Base-by-base conservation (phyloP, 305 asterid species). In the Rubia tinctorum region DNA sequence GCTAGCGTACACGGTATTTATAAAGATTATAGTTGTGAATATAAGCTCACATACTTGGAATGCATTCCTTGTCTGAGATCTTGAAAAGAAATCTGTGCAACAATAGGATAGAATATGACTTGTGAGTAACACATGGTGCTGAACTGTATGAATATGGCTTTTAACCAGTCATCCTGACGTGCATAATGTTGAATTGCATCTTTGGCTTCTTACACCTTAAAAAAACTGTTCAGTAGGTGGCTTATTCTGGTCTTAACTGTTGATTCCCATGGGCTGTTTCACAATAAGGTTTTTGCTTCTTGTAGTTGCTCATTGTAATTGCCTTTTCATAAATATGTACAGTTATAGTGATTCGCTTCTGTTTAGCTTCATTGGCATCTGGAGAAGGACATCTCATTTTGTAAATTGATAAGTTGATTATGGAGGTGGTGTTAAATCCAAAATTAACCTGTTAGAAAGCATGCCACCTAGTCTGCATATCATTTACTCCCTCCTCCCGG, bases 1-100 rank as follows among this genome's bases (percentile, higher is more conserved):
- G 86, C 84, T 95, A 78, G 98, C 99, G 9, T 87, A 80, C 78
- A 85, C 78, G 97, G 99, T 94, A 12, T 71, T n/a, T 39, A 43
- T 18, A 53, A 59, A 25, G 8, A 49, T 39, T 0, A 56, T 43
- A 60, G 13, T 45, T 75, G 25, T 13, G 11, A 53, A 65, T 9
- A 37, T 62, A 62, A 44, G 23, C 34, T 15, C 2, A 63, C 53
- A 51, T 64, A 34, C 65, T 18, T 43, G 64, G 5, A 34, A 73
- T 23, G 12, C 8, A 51, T 73, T 34, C 17, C 9, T 37, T 60
- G 71, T 67, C 65, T 60, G 65, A 43, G 22, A 67, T 44, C 40
- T 11, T 22, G 11, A 22, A 44, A 14, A 30, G n/a, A 39, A 71
- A 56, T 37, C 55, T 17, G 2, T 56, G 74, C 39, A 71, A 34